Evolutionary conservation across 192 early-diverging fungal genomes (phyloP).

Genomic region (Coemansia sp.): DNA sequence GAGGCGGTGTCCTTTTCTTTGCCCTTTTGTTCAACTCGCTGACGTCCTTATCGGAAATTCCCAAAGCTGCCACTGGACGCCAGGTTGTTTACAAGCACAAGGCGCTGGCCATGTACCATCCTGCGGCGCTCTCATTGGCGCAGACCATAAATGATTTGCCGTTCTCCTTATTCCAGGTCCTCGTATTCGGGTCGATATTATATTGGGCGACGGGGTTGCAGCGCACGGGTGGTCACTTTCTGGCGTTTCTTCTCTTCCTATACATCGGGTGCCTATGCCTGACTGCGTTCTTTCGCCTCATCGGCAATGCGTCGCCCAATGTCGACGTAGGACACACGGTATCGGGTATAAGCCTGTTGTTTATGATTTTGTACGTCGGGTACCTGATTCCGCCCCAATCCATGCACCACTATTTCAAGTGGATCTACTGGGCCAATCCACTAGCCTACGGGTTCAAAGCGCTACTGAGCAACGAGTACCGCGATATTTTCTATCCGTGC

Average conservation of each 20-base stretch:
- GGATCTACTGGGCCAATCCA: conserved; percentile 73
- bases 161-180: conserved; percentile 54
- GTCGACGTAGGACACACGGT: conserved; percentile 59
- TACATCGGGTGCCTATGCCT: conserved; percentile 49
- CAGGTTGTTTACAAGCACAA: conserved; percentile 80
- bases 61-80: conserved; percentile 68
- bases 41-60: conserved; percentile 67
- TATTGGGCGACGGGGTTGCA: conserved; percentile 63
- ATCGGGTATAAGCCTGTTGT: conserved; percentile 59
- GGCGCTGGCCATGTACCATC: conserved; percentile 59
- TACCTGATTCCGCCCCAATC: conserved; percentile 57
- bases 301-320: conserved; percentile 60
- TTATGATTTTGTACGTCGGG: conserved; percentile 62
- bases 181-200: conserved; percentile 56
- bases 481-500: conserved; percentile 33
- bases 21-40: conserved; percentile 68
- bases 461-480: conserved; percentile 61
- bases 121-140: conserved; percentile 29
- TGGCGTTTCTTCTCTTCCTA: conserved; percentile 62
- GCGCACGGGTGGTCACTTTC: conserved; percentile 53
- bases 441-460: conserved; percentile 66
- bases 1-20: conserved; percentile 54
- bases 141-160: conserved; percentile 41
- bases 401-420: conserved; percentile 63
- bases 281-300: conserved; percentile 56